Conservation (phyloP, 176 grass and related monocot species). For the Cenchrus americanus region DNA sequence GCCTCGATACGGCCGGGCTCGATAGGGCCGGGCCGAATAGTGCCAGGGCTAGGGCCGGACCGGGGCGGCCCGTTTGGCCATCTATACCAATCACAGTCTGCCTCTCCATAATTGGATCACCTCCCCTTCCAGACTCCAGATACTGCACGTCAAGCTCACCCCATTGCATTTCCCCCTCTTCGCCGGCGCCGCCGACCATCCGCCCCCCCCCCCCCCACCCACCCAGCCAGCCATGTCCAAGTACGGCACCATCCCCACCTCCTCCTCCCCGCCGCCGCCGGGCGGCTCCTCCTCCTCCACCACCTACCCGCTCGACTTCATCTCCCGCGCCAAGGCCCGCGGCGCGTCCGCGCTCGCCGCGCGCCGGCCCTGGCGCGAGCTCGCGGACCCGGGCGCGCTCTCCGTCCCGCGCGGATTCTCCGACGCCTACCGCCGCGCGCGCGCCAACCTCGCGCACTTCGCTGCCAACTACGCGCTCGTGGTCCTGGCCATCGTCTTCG, state of each 20-base stretch:
- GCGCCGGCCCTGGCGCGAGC: conserved; percentile 74
- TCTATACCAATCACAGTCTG: background rate
- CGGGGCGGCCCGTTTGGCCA: too few relatives aligned
- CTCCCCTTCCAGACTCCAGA: conserved; percentile 20
- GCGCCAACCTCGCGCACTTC: conserved; percentile 74
- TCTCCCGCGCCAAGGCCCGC: conserved; percentile 89
- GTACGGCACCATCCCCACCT: conserved; percentile 87
- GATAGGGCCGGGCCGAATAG: too few relatives aligned
- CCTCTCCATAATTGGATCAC: conserved; percentile 5
- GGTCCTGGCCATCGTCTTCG: conserved; percentile 66
- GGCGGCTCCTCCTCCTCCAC: conserved; percentile 41
- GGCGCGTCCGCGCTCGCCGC: conserved; percentile 55
- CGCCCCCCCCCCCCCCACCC: background rate
- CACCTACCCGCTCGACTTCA: conserved; percentile 73
- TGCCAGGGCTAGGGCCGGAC: too few relatives aligned
- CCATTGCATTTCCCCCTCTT: background rate
- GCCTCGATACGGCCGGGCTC: too few relatives aligned
- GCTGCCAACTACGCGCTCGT: conserved; percentile 81
- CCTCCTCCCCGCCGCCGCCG: conserved; percentile 17
- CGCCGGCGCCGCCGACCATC: conserved; percentile 24
- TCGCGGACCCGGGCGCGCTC: conserved; percentile 50
- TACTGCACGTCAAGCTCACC: conserved; percentile 14
- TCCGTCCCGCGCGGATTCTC: conserved; percentile 55
- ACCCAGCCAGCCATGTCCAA: conserved; percentile 63
- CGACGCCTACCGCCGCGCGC: conserved; percentile 57